Base-by-base conservation (phyloP, 352 stramenopile species). In the Phytophthora macrochlamydospora region DNA sequence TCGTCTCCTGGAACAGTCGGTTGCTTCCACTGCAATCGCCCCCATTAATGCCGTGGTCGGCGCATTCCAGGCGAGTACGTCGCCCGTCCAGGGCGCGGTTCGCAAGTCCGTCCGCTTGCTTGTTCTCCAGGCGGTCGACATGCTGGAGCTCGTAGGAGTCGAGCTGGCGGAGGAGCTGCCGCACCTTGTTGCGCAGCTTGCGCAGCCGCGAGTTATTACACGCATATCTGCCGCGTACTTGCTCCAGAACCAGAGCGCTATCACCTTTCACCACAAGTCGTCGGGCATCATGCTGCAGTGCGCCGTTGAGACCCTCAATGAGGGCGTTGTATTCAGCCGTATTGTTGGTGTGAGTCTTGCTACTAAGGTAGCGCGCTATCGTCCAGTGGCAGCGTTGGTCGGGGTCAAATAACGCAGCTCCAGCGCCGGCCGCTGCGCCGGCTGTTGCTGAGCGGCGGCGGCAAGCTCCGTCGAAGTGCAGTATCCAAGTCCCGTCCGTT, bases 71-170 rank as follows among this genome's bases (percentile, higher is more conserved):
- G 8, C 12, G 3, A 31, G 50, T 28, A 29, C 38, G 33, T 24
- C 50, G 50, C 4, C 7, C n/a, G 51, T 67, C 59, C 30, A 67
- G 32, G 18, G 51, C 59, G 7, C 33, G 42, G 52, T 61, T 61
- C 6, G 51, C 59, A 31, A 67, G 59, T 12, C 59, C 51, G 52
- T 67, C 40, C 3, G 59, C 52, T 14, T 61, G 51, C 35, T 56
- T 14, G 51, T 67, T 67, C 4, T 32, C 42, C 7, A 54, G 43
- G 1, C 51, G 42, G 59, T 67, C 40, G 32, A 67, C 48, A 35
- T 67, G 59, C 6, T 28, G 31, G 2, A 67, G 14, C n/a, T n/a
- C 11, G 30, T 30, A 11, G n/a, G 33, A 8, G 43, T 30, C n/a
- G 18, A 61, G 28, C 28, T 38, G 42, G 31, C 32, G 45, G 6